Evolutionary conservation across 257 asterid species (phyloP).

Genomic region (Parsonsia alboflavescens): DNA sequence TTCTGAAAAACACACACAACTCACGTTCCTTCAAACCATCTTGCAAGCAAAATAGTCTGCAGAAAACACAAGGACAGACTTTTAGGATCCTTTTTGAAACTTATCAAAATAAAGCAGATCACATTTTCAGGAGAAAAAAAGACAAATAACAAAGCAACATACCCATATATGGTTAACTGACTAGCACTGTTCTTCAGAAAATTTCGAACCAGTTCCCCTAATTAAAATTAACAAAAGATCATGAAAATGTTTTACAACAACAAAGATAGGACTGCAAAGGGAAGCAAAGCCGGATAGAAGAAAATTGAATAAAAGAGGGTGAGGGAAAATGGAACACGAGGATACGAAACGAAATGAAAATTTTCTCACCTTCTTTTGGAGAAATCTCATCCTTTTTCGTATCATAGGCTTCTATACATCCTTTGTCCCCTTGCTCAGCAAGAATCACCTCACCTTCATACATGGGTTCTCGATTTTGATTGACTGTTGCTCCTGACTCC

Average conservation of each 20-base stretch:
- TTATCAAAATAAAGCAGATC: constrained; percentile 16
- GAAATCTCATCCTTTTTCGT: constrained; percentile 41
- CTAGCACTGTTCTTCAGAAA: constrained; percentile 91
- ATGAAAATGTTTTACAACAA: constrained; percentile 11
- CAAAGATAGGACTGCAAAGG: not conserved
- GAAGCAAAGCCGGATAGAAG: constrained; percentile 2
- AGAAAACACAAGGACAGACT: constrained; percentile 13
- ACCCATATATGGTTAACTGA: constrained; percentile 89
- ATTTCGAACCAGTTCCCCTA: constrained; percentile 68
- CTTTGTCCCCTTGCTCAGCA: constrained; percentile 59
- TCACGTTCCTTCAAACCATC: constrained; percentile 89
- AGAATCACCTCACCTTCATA: constrained; percentile 95
- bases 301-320: not conserved
- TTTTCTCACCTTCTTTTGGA: constrained; percentile 54
- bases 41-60: constrained; percentile 85
- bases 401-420: constrained; percentile 28
- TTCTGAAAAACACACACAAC: constrained; percentile 90
- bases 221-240: constrained; percentile 24
- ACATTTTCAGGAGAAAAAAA: constrained; percentile 7
- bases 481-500: constrained; percentile 42
- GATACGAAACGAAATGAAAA: not conserved
- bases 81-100: constrained; percentile 22
- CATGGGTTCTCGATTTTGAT: constrained; percentile 69
- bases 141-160: constrained; percentile 26
- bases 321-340: not conserved